phyloP scores from a whole-genome alignment of 257 asterid genomes.

The Mentha longifolia region DNA sequence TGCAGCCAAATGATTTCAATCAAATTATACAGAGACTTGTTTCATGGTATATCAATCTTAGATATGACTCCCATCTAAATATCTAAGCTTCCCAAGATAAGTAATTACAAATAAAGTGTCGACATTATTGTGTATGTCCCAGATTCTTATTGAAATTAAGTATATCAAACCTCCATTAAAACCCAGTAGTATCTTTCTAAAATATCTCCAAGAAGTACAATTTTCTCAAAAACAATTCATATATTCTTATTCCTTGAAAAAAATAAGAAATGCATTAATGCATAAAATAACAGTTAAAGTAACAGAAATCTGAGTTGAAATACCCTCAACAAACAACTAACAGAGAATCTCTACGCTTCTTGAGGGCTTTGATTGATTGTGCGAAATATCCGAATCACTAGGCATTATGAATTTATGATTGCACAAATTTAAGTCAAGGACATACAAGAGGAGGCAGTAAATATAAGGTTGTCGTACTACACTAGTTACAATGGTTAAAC shows the following conservation, averaged over 20 bases:
- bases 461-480: slow-evolving; percentile 4
- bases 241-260: slow-evolving; percentile 9
- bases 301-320: background rate
- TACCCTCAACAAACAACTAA: slow-evolving; percentile 2
- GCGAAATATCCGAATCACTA: slow-evolving; percentile 24
- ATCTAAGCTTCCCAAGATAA: slow-evolving; percentile 29
- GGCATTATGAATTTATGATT: slow-evolving; percentile 17
- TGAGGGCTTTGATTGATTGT: background rate
- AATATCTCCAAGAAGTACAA: slow-evolving; percentile 14
- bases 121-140: background rate
- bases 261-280: slow-evolving; percentile 15
- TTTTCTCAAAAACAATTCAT: slow-evolving; percentile 19
- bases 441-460: background rate
- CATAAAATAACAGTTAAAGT: background rate
- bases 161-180: background rate
- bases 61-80: background rate
- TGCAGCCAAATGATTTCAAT: slow-evolving; percentile 7
- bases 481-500: too few species aligned
- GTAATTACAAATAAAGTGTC: background rate
- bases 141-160: slow-evolving; percentile 4
- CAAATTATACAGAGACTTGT: slow-evolving; percentile 15
- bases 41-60: slow-evolving; percentile 6
- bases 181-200: slow-evolving; percentile 13
- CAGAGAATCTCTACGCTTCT: background rate
- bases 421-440: slow-evolving; percentile 19